A percentile compares a stretch with the other conserved stretches of the same genome.
Evolutionary conservation across 2,329 filamentous ascomycete genomes (phyloP).

Genomic region (Exophiala dermatitidis): DNA sequence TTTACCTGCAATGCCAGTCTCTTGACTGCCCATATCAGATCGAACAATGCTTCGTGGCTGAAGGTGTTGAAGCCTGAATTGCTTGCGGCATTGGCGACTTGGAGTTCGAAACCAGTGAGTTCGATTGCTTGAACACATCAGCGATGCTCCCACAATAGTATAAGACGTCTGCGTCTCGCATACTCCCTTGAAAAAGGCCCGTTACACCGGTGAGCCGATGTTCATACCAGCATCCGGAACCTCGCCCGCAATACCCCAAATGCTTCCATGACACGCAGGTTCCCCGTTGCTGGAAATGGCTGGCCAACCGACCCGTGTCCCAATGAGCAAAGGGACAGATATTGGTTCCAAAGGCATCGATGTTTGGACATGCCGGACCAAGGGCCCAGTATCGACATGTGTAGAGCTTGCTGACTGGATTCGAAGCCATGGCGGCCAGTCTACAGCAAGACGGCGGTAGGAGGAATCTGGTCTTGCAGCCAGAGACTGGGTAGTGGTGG

Average conservation of each 20-base stretch:
- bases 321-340: constrained; percentile 22
- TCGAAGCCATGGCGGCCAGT: background rate
- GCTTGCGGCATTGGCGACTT: constrained; percentile 21
- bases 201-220: constrained; percentile 24
- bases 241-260: constrained; percentile 12
- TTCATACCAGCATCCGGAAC: constrained; percentile 23
- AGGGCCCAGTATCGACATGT: constrained; percentile 27
- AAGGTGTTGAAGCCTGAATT: constrained; percentile 22
- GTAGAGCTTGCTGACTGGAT: constrained; percentile 2
- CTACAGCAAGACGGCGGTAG: background rate
- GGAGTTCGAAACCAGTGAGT: constrained; percentile 18
- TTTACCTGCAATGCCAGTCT: constrained; percentile 7
- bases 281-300: constrained; percentile 20
- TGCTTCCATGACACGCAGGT: constrained; percentile 21
- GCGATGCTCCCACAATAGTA: background rate
- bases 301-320: constrained; percentile 21
- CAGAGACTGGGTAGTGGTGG: too few species aligned
- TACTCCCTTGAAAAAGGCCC: constrained; percentile 24
- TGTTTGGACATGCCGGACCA: constrained; percentile 22
- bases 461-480: too few species aligned
- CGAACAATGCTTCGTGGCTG: constrained; percentile 21
- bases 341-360: constrained; percentile 7
- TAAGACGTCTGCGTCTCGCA: background rate
- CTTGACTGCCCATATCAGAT: constrained; percentile 26
- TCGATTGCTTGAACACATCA: constrained; percentile 15